Evolutionary conservation across 2,329 filamentous ascomycete genomes (phyloP), one percentile per base, ranked within the genome.

Genomic region (Verticillium isaacii): DNA sequence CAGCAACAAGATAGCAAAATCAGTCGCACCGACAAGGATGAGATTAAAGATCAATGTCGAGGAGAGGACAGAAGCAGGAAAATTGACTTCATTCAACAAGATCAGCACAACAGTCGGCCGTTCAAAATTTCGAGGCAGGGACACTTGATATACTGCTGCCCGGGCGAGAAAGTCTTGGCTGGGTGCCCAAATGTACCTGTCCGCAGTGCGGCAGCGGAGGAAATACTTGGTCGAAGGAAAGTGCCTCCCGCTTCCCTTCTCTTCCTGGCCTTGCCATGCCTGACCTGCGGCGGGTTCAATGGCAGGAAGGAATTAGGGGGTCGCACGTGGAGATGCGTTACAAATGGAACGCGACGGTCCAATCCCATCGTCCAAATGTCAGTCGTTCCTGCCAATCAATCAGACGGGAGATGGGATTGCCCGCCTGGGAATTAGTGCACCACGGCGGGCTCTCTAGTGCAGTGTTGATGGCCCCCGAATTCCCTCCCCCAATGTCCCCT

Each of bases 121-220:
- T 19, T 23, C 57, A 23, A 41, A 50, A 32, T 50, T 50, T 58
- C 57, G 57, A 34, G 57, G 25, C 37, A 58, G 39, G 37, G 39
- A 58, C 32, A 57, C 57, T 58, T 50, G 37, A 58, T 58, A 58
- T 58, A 50, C 32, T 58, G 37, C 37, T 7, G 37, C 9, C 23
- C 57, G 57, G 57, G 32, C 39, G 57, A 12, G 2, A 58, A 58
- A 34, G 57, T 58, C 57, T 58, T 58, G 57, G 57, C 57, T 32
- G 12, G 25, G 15, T 19, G 17, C 36, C 45, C n/a, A 11, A 9
- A 23, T 52, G 45, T 25, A 52, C 45, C n/a, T 23, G 45, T 11
- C 19, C 9, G 45, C 45, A 25, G 45, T 23, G 7, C 19, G 6
- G 19, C 45, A 9, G 45, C 19, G 8, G 45, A 52, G 45, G n/a